phyloP scores from a whole-genome alignment of 2,329 filamentous ascomycete genomes.

The Sclerotinia sclerotiorum region DNA sequence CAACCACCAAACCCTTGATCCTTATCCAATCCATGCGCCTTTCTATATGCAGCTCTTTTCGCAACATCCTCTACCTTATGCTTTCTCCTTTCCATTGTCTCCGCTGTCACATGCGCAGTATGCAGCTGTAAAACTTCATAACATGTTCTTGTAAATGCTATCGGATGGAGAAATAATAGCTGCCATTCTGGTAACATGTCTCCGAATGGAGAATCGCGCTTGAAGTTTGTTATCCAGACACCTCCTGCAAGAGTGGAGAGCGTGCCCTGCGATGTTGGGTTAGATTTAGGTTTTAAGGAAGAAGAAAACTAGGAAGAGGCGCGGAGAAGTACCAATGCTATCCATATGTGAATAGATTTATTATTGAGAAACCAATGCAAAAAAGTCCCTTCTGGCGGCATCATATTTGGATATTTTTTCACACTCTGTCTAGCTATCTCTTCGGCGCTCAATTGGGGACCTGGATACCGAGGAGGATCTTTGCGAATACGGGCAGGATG shows the following conservation, averaged over 20 bases:
- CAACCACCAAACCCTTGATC: constrained; percentile 55
- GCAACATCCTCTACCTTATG: constrained; percentile 79
- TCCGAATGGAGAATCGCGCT: constrained; percentile 72
- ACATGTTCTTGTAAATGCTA: constrained; percentile 64
- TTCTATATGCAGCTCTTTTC: constrained; percentile 82
- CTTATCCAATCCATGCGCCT: constrained; percentile 77
- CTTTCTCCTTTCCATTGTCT: constrained; percentile 70
- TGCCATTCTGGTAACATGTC: constrained; percentile 73
- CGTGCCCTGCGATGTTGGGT: constrained; percentile 30
- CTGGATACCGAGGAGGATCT: constrained; percentile 63
- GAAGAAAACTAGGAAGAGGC: neutral
- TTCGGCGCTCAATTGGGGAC: constrained; percentile 64
- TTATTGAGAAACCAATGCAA: constrained; percentile 83
- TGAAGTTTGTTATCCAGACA: constrained; percentile 78
- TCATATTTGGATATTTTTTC: constrained; percentile 83
- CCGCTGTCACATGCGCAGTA: constrained; percentile 65
- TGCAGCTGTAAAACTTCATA: constrained; percentile 75
- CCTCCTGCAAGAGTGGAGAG: constrained; percentile 60
- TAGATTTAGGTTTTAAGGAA: constrained; percentile 1
- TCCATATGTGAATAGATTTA: constrained; percentile 72
- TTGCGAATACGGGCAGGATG: constrained; percentile 70
- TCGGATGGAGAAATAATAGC: constrained; percentile 67
- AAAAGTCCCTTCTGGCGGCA: constrained; percentile 79
- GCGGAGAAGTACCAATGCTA: constrained; percentile 68
- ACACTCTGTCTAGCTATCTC: constrained; percentile 65